Conservation (phyloP, 2,329 filamentous ascomycete species). For the Hymenoscyphus infarciens region DNA sequence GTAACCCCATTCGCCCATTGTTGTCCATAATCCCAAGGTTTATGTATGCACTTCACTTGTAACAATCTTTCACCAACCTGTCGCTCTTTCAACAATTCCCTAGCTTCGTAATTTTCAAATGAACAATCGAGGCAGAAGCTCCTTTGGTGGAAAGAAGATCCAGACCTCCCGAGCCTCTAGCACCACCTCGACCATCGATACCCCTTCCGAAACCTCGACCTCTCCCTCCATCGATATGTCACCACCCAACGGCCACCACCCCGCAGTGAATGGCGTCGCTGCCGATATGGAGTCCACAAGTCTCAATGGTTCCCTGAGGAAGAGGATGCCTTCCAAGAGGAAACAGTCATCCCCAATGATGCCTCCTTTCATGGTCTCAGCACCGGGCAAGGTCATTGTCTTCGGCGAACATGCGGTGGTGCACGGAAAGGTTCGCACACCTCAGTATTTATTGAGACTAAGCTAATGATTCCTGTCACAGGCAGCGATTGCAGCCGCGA, state of each 20-base stretch:
- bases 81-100: background rate
- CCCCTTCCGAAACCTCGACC: constrained; percentile 24
- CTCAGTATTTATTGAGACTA: background rate
- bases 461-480: constrained; percentile 35
- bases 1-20: no score
- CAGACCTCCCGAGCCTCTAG: constrained; percentile 25
- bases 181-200: constrained; percentile 26
- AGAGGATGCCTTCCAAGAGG: constrained; percentile 38
- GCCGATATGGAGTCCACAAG: constrained; percentile 19
- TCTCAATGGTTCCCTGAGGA: constrained; percentile 24
- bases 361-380: constrained; percentile 95
- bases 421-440: constrained; percentile 69
- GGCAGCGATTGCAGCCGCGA: constrained; percentile 90
- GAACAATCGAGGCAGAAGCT: constrained; percentile 4
- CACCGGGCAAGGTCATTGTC: constrained; percentile 96
- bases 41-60: background rate
- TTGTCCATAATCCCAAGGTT: no score
- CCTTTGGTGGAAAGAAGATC: constrained; percentile 10
- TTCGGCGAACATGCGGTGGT: constrained; percentile 99
- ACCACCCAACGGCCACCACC: constrained; percentile 16
- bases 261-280: constrained; percentile 16
- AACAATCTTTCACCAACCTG: background rate
- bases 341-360: constrained; percentile 65
- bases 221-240: constrained; percentile 24
- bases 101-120: constrained; percentile 6